Conservation (phyloP, 2,329 filamentous ascomycete genomes). For the Verticillium tricorpus region DNA sequence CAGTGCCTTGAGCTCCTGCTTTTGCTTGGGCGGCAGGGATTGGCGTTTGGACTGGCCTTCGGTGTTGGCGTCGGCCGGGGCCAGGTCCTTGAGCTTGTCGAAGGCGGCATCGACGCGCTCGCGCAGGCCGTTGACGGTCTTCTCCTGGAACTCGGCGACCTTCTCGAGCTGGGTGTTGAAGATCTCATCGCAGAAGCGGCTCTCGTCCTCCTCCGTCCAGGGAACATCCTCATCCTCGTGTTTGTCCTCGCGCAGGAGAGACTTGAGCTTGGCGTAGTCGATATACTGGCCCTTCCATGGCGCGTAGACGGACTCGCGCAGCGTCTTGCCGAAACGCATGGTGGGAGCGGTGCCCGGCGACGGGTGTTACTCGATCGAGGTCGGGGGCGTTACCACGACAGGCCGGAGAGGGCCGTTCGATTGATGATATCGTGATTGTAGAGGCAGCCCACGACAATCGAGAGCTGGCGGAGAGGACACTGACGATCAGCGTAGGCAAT, state of each 20-base stretch:
- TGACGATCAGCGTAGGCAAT: background rate
- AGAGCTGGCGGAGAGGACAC: background rate
- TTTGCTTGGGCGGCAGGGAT: slow-evolving; percentile 31
- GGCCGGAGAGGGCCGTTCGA: background rate
- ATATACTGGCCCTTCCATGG: slow-evolving; percentile 95
- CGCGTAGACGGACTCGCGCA: slow-evolving; percentile 72
- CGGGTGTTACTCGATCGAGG: background rate
- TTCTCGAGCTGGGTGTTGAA: slow-evolving; percentile 94
- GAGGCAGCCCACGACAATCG: background rate
- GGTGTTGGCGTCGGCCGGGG: slow-evolving; percentile 58
- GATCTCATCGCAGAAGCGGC: slow-evolving; percentile 88
- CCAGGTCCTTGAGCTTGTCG: slow-evolving; percentile 74
- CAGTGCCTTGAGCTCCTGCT: slow-evolving; percentile 61
- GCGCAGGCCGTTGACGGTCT: slow-evolving; percentile 60
- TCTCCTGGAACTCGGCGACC: slow-evolving; percentile 82
- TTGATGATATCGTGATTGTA: background rate
- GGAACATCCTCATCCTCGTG: slow-evolving; percentile 55
- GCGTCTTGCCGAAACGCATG: slow-evolving; percentile 93
- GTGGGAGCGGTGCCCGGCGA: slow-evolving; percentile 15
- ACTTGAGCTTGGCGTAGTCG: slow-evolving; percentile 91
- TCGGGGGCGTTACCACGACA: too few species aligned
- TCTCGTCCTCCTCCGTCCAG: slow-evolving; percentile 95
- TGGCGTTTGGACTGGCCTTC: background rate
- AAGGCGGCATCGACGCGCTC: slow-evolving; percentile 51
- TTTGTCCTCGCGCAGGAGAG: slow-evolving; percentile 73